These are phyloP conservation scores for Lactifluus volemus DNA, from an alignment of 768 basidiomycete genomes.

Conservation along the genomic window DNA sequence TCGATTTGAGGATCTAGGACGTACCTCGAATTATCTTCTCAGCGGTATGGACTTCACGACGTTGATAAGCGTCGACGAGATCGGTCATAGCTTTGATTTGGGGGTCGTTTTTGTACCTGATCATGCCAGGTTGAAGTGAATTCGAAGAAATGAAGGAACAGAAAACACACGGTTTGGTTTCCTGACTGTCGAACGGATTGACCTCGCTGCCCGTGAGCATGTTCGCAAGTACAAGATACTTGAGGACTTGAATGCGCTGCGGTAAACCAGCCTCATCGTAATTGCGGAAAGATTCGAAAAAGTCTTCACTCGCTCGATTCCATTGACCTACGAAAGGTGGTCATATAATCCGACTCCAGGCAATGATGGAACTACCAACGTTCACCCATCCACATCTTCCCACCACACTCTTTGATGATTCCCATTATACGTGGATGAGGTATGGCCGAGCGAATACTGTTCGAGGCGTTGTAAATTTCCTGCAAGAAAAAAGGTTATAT, in stretches of 20 bases:
- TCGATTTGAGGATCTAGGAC: not conserved
- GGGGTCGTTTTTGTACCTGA: constrained; percentile 87
- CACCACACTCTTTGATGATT: constrained; percentile 97
- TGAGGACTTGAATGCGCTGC: constrained; percentile 94
- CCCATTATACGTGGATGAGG: constrained; percentile 99
- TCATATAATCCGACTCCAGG: not conserved
- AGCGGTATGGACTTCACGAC: constrained; percentile 92
- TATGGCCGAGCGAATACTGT: constrained; percentile 88
- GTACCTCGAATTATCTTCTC: constrained; percentile 89
- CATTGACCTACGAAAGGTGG: constrained; percentile 64
- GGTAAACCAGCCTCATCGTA: constrained; percentile 98
- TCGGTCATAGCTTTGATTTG: constrained; percentile 99
- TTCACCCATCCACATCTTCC: constrained; percentile 99
- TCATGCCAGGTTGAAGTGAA: not conserved
- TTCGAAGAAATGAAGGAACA: not conserved
- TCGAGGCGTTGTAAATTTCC: constrained; percentile 97
- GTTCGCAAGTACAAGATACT: constrained; percentile 95
- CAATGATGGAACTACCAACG: constrained; percentile 38
- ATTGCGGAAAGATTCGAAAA: constrained; percentile 97
- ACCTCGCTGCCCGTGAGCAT: constrained; percentile 98
- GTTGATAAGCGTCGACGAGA: constrained; percentile 93
- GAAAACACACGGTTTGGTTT: constrained; percentile 86
- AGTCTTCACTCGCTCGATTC: constrained; percentile 94
- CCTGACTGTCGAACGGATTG: constrained; percentile 98
- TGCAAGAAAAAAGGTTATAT: constrained; percentile 25